These are phyloP conservation scores for Colletotrichum musicola DNA, from an alignment of 2,329 filamentous ascomycete genomes.

Conservation along the genomic window DNA sequence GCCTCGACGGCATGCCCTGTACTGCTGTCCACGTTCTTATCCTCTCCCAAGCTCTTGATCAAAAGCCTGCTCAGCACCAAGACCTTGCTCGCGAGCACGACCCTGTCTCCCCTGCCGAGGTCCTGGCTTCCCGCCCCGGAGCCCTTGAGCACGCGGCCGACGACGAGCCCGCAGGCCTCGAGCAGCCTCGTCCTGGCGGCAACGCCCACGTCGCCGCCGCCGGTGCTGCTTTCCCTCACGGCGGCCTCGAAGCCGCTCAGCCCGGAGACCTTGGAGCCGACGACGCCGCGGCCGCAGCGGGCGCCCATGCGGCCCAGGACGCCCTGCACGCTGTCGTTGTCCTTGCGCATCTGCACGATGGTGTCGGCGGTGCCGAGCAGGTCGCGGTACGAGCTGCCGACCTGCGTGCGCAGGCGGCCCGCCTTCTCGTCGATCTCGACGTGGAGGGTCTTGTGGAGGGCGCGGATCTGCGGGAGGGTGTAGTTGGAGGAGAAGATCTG, in stretches of 20 bases:
- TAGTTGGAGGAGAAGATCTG: slow-evolving; percentile 68
- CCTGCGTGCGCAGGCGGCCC: slow-evolving; percentile 71
- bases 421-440: slow-evolving; percentile 73
- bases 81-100: slow-evolving; percentile 75
- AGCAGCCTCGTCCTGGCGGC: slow-evolving; percentile 63
- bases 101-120: slow-evolving; percentile 58
- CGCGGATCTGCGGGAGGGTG: slow-evolving; percentile 73
- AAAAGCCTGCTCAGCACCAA: slow-evolving; percentile 82
- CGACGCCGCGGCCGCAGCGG: slow-evolving; percentile 78
- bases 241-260: slow-evolving; percentile 61
- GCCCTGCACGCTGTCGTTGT: slow-evolving; percentile 81
- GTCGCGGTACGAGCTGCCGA: slow-evolving; percentile 82
- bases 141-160: slow-evolving; percentile 62
- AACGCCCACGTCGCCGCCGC: slow-evolving; percentile 18
- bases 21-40: slow-evolving; percentile 46
- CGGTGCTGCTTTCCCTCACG: slow-evolving; percentile 1
- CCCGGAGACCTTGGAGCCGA: slow-evolving; percentile 75
- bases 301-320: slow-evolving; percentile 79
- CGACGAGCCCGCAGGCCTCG: slow-evolving; percentile 63
- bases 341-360: slow-evolving; percentile 89
- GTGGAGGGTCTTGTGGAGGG: slow-evolving; percentile 72
- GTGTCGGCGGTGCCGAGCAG: slow-evolving; percentile 91
- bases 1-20: slow-evolving; percentile 63
- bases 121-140: slow-evolving; percentile 45
- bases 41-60: slow-evolving; percentile 76